These are phyloP conservation scores for Aureobasidium sp. DNA, from an alignment of 2,329 filamentous ascomycete genomes.

Conservation along the genomic window DNA sequence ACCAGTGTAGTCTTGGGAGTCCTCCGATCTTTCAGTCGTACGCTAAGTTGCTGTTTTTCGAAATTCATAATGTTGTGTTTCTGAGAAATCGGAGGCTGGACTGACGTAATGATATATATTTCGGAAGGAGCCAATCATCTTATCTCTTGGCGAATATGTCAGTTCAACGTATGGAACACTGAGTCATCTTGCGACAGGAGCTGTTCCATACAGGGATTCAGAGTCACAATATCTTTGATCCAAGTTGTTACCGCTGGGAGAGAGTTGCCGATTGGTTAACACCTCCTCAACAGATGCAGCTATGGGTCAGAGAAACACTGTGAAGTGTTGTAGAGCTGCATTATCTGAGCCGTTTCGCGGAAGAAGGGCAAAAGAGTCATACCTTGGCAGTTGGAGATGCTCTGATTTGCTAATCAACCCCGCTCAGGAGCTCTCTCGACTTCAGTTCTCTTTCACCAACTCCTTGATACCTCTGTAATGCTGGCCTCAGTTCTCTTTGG, in stretches of 20 bases:
- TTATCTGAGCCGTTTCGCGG: not conserved
- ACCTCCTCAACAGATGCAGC: not conserved
- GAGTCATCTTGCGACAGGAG: not conserved
- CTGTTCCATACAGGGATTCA: too few species aligned
- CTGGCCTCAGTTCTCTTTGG: not conserved
- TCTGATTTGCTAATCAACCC: not conserved
- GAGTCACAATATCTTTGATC: too few species aligned
- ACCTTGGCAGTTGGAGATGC: not conserved
- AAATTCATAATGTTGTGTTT: not conserved
- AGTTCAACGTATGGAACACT: not conserved
- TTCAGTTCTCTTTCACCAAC: not conserved
- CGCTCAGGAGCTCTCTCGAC: not conserved
- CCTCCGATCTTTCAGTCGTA: not conserved
- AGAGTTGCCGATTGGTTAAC: not conserved
- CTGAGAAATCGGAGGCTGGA: not conserved
- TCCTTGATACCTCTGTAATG: not conserved
- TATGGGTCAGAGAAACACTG: not conserved
- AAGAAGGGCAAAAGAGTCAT: not conserved
- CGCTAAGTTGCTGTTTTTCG: not conserved
- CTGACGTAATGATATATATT: conserved; percentile 5
- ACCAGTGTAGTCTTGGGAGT: conserved; percentile 18
- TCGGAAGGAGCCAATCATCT: not conserved
- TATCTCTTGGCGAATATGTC: not conserved
- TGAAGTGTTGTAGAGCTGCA: not conserved
- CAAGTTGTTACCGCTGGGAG: too few species aligned